These are phyloP conservation scores for Ceriops zippeliana DNA, from an alignment of 345 rosid species.

Conservation along the genomic window DNA sequence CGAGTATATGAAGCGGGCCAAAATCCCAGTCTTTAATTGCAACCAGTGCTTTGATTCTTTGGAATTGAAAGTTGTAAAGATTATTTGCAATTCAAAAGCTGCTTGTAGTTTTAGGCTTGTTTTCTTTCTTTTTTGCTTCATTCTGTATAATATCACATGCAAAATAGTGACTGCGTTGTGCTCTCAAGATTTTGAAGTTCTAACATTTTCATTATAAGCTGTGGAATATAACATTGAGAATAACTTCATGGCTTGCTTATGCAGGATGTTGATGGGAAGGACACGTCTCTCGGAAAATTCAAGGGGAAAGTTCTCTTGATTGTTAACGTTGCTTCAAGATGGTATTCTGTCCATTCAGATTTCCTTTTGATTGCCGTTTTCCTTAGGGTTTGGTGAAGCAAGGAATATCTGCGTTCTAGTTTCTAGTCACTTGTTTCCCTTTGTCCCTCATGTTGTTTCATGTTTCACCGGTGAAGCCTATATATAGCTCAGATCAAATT, in stretches of 20 bases:
- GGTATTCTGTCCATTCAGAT: conserved; percentile 11
- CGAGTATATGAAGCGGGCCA: too few relatives aligned
- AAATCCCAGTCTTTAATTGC: too few relatives aligned
- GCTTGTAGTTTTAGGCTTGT: too few relatives aligned
- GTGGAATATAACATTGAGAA: not conserved
- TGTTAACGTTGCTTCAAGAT: conserved; percentile 34
- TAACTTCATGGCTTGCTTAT: not conserved
- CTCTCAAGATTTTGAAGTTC: not conserved
- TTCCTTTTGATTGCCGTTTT: not conserved
- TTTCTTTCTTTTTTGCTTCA: too few relatives aligned
- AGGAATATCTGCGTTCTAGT: not conserved
- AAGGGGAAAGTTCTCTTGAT: conserved; percentile 31
- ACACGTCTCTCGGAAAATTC: conserved; percentile 25
- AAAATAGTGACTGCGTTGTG: too few relatives aligned
- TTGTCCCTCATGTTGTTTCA: not conserved
- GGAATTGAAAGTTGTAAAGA: too few relatives aligned
- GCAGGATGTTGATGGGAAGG: conserved; percentile 30
- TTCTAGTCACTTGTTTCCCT: not conserved
- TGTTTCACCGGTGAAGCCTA: not conserved
- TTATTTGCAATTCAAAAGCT: too few relatives aligned
- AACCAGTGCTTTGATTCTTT: too few relatives aligned
- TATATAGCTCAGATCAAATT: not conserved
- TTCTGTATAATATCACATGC: too few relatives aligned
- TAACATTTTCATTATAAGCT: not conserved
- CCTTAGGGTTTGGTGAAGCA: not conserved